Percentiles rank a stretch among this genome's conserved stretches.
Conservation (phyloP, 305 asterid genomes). For the Fraxinus albicans region DNA sequence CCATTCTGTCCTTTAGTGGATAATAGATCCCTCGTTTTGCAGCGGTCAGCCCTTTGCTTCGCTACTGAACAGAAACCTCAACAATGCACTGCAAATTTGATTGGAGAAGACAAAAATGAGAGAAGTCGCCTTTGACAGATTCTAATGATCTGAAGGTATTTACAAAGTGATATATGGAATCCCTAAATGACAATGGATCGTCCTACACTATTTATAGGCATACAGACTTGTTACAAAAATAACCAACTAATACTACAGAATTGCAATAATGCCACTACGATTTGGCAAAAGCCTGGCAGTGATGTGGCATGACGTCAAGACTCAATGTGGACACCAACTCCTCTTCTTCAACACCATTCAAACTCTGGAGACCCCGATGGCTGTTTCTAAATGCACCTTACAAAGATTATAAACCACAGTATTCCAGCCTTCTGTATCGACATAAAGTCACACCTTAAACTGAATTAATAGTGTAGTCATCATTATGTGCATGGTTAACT, state of each 20-base stretch:
- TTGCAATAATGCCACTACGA: neutral
- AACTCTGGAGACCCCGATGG: neutral
- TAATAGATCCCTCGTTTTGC: neutral
- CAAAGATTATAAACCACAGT: neutral
- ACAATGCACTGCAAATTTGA: neutral
- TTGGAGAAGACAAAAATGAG: neutral
- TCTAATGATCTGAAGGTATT: neutral
- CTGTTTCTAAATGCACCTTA: neutral
- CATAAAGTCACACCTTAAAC: neutral
- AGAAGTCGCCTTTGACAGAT: neutral
- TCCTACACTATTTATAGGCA: neutral
- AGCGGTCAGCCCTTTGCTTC: neutral
- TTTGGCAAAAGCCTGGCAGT: neutral
- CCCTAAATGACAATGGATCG: neutral
- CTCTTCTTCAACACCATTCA: neutral
- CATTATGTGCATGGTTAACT: neutral
- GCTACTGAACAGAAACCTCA: neutral
- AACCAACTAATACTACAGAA: neutral
- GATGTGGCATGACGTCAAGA: neutral
- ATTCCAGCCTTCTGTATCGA: neutral
- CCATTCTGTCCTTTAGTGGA: neutral
- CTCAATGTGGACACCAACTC: neutral
- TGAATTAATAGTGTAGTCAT: neutral
- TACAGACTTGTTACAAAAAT: neutral
- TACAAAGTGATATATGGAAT: neutral